Evolutionary conservation across 2,329 filamentous ascomycete species (phyloP).

Genomic region (Claviceps arundinis): DNA sequence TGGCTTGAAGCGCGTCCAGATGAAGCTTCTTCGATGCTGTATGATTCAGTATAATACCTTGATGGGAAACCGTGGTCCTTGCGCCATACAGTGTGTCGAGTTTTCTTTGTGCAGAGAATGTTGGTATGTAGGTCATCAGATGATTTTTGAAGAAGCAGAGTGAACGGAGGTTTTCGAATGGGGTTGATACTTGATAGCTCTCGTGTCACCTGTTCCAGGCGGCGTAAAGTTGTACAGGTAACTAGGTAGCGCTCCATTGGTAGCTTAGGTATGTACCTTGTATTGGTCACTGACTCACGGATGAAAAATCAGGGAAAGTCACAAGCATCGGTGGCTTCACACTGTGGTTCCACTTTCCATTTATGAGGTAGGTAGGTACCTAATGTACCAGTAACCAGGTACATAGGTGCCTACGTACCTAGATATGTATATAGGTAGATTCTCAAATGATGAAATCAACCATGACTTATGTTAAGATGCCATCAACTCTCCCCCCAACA

Average conservation of each 20-base stretch:
- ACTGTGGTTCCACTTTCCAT: not conserved
- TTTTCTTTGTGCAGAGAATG: conserved; percentile 5
- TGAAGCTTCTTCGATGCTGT: not conserved
- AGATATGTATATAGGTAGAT: not conserved
- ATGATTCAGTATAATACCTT: not conserved
- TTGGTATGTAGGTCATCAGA: conserved; percentile 15
- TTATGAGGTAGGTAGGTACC: not conserved
- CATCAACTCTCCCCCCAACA: too few species aligned
- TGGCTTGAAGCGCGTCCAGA: not conserved
- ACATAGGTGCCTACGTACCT: not conserved
- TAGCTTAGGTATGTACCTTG: too few species aligned
- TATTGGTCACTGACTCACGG: not conserved
- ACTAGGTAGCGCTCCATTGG: not conserved
- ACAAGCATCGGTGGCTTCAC: not conserved
- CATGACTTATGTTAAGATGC: too few species aligned
- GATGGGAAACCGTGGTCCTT: not conserved
- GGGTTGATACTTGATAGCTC: conserved; percentile 15
- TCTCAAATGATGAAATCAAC: not conserved
- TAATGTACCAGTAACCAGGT: too few species aligned
- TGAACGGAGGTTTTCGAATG: conserved; percentile 6
- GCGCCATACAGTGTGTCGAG: not conserved
- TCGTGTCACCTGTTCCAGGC: conserved; percentile 19
- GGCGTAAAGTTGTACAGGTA: conserved; percentile 9
- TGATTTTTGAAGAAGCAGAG: conserved; percentile 16
- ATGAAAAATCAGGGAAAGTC: not conserved